phyloP scores from a whole-genome alignment of 1,284 basidiomycete genomes.

The Kwoniella shivajii region DNA sequence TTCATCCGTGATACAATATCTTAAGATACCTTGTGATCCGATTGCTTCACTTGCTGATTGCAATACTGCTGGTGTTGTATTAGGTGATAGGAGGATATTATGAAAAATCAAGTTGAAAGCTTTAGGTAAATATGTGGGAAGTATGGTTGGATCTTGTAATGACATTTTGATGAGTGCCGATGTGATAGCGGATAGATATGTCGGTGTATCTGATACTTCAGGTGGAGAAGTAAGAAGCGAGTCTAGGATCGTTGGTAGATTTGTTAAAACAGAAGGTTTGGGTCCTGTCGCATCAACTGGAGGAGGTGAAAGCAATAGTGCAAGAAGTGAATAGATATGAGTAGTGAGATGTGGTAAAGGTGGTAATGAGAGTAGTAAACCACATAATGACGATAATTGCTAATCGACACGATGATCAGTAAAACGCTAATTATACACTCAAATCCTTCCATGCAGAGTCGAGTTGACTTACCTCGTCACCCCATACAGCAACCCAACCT shows the following conservation, averaged over 20 bases:
- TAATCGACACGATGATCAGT: slow-evolving; percentile 45
- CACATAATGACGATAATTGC: slow-evolving; percentile 70
- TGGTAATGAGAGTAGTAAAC: slow-evolving; percentile 72
- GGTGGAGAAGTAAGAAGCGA: slow-evolving; percentile 76
- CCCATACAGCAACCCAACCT: slow-evolving; percentile 63
- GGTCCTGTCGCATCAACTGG: slow-evolving; percentile 42
- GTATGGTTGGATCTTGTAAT: slow-evolving; percentile 42
- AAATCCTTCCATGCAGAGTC: background rate
- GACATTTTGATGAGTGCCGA: slow-evolving; percentile 51
- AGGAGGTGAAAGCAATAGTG: slow-evolving; percentile 66
- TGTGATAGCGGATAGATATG: slow-evolving; percentile 63
- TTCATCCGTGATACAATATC: slow-evolving; percentile 69
- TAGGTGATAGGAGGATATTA: slow-evolving; percentile 58
- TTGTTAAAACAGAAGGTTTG: slow-evolving; percentile 46
- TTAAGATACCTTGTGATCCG: slow-evolving; percentile 63
- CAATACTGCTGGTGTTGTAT: slow-evolving; percentile 40
- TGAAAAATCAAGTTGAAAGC: slow-evolving; percentile 78
- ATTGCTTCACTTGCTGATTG: slow-evolving; percentile 65
- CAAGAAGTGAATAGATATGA: slow-evolving; percentile 75
- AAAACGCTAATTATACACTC: background rate
- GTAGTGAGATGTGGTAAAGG: slow-evolving; percentile 82
- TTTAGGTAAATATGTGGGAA: slow-evolving; percentile 60
- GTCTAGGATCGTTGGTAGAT: slow-evolving; percentile 69
- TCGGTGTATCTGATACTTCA: slow-evolving; percentile 57
- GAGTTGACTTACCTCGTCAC: slow-evolving; percentile 60